A percentile compares a stretch with the other conserved stretches of the same genome.
These are phyloP conservation scores for Medicago lupulina DNA, from an alignment of 306 rosid species.

Conservation along the genomic window DNA sequence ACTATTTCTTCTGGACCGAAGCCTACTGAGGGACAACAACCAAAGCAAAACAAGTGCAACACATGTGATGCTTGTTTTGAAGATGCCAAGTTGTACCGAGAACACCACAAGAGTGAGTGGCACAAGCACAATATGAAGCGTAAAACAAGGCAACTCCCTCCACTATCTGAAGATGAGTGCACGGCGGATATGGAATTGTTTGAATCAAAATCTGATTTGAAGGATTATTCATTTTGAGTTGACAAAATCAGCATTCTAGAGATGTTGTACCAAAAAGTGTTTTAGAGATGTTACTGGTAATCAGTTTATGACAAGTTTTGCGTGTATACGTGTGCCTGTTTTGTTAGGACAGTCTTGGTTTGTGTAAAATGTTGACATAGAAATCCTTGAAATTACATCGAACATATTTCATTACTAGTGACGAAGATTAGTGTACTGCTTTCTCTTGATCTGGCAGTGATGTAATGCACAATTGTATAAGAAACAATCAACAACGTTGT, in stretches of 20 bases:
- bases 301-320: neutral
- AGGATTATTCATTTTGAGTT: constrained; percentile 81
- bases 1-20: constrained; percentile 52
- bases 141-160: constrained; percentile 77
- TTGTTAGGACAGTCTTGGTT: constrained; percentile 18
- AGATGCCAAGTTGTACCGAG: constrained; percentile 73
- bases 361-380: constrained; percentile 25
- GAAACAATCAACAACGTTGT: neutral
- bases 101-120: constrained; percentile 95
- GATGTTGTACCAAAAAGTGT: neutral
- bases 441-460: neutral
- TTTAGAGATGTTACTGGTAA: neutral
- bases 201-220: constrained; percentile 72
- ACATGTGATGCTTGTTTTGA: constrained; percentile 66
- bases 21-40: constrained; percentile 55
- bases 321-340: constrained; percentile 24
- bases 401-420: neutral
- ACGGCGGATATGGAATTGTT: constrained; percentile 64
- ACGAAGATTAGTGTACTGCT: neutral
- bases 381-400: neutral
- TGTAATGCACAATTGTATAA: neutral
- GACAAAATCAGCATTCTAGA: neutral
- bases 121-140: constrained; percentile 92
- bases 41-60: constrained; percentile 74
- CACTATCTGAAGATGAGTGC: constrained; percentile 85